Evolutionary conservation across 2,329 filamentous ascomycete species (phyloP).

Genomic region (Fusarium newnesense): DNA sequence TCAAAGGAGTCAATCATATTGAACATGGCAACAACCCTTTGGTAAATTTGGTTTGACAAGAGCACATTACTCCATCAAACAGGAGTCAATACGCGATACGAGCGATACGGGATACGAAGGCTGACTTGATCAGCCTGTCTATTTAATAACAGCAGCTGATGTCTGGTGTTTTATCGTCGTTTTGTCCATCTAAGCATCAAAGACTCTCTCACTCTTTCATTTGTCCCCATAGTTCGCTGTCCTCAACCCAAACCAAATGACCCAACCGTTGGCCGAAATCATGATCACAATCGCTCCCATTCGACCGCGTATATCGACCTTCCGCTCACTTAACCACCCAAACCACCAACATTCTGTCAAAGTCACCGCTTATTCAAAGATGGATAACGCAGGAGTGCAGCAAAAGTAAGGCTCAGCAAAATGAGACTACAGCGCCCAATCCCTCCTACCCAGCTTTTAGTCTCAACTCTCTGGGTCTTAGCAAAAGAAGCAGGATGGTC

Average conservation of each 20-base stretch:
- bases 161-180: too few relatives aligned
- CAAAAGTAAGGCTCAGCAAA: not conserved
- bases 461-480: constrained; percentile 43
- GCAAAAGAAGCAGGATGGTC: constrained; percentile 43
- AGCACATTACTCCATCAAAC: not conserved
- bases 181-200: too few relatives aligned
- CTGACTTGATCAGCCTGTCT: constrained; percentile 49
- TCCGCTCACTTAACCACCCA: rapidly evolving
- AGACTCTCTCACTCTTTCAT: too few relatives aligned
- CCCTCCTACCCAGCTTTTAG: constrained; percentile 40
- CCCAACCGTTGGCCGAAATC: not conserved
- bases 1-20: too few relatives aligned
- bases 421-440: not conserved
- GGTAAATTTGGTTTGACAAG: too few relatives aligned
- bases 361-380: rapidly evolving
- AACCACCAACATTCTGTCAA: not conserved
- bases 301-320: not conserved
- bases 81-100: not conserved
- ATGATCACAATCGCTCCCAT: not conserved
- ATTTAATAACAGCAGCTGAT: not conserved
- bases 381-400: not conserved
- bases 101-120: not conserved
- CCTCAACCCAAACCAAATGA: rapidly evolving
- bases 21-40: not conserved
- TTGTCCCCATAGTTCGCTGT: rapidly evolving